Evolutionary conservation across 2,329 filamentous ascomycete genomes (phyloP).

Genomic region (Xenosphaeropsis pyriputrescens): DNA sequence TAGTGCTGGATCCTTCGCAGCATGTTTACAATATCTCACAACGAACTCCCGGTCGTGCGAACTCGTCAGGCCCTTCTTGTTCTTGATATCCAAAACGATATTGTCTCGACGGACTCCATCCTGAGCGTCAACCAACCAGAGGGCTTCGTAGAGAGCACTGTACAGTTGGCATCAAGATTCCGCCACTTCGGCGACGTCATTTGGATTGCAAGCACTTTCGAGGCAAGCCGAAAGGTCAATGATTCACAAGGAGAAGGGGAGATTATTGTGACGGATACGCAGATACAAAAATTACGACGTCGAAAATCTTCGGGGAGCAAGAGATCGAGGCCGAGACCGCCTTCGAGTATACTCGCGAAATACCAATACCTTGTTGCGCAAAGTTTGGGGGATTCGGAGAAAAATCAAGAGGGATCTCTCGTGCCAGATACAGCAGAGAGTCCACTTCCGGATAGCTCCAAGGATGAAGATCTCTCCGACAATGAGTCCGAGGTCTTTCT

Average conservation of each 20-base stretch:
- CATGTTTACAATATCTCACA: slow-evolving; percentile 42
- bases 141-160: slow-evolving; percentile 52
- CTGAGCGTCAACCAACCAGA: slow-evolving; percentile 49
- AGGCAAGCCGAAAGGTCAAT: slow-evolving; percentile 40
- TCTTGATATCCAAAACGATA: slow-evolving; percentile 85
- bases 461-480: slow-evolving; percentile 3
- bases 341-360: slow-evolving; percentile 5
- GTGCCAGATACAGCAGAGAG: no score
- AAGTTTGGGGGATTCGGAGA: slow-evolving; percentile 2
- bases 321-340: slow-evolving; percentile 1
- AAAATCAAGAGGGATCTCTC: not conserved
- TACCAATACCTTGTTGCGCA: slow-evolving; percentile 5
- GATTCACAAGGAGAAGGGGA: slow-evolving; percentile 24
- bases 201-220: slow-evolving; percentile 71
- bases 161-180: slow-evolving; percentile 55
- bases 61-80: slow-evolving; percentile 61
- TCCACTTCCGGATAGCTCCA: no score
- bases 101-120: slow-evolving; percentile 53
- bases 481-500: slow-evolving; percentile 10
- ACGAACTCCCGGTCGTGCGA: slow-evolving; percentile 37
- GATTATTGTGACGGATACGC: slow-evolving; percentile 15
- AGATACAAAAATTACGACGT: slow-evolving; percentile 6
- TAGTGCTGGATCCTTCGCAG: no score
- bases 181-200: slow-evolving; percentile 61
- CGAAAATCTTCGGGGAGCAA: not conserved